Evolutionary conservation across 371 early-diverging fungal genomes (phyloP), one percentile per base, ranked within the genome.

Genomic region (Fennellomyces sp.): DNA sequence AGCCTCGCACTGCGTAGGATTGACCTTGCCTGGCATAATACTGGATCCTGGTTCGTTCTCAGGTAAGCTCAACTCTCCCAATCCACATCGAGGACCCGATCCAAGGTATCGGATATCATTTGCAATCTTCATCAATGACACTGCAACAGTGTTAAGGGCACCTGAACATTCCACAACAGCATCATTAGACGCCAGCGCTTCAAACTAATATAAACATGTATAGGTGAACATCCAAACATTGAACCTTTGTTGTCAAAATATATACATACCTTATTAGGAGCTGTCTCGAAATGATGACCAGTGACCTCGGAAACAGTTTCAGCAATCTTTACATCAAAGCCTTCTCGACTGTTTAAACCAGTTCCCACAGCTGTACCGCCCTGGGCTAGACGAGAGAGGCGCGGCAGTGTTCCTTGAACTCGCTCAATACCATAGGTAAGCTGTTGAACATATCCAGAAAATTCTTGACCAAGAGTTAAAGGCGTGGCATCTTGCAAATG

Each of bases 301-400:
- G 94, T 92, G 49, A 88, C 73, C 35, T 80, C 65, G 35, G 93
- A 72, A 54, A 94, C 87, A 61, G 89, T 81, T 28, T 72, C 83
- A 15, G 94, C 94, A 54, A 94, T 81, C 70, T 82, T 82, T 48
- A 69, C 82, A 66, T 90, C 94, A 61, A 91, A 94, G 2, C 92
- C 92, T 19, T 73, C 80, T 49, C 76, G 82, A 55, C 94, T 92
- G 80, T 94, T 94, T 49, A 94, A 72, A 33, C 95, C 92, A 31
- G 94, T 94, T 38, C 95, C 95, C n/a, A 94, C 94, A 49, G 94
- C 95, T 33, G 94, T 94, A 41, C 94, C 94, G 67, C 95, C 95
- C 58, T 89, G 87, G 29, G 95, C 95, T 42, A 94, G 80, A 70
- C 86, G 80, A 71, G 81, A 89, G 19, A 94, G 82, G 38, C 86